Conservation (phyloP, 1,284 basidiomycete genomes). For the Cryptococcus sp. region DNA sequence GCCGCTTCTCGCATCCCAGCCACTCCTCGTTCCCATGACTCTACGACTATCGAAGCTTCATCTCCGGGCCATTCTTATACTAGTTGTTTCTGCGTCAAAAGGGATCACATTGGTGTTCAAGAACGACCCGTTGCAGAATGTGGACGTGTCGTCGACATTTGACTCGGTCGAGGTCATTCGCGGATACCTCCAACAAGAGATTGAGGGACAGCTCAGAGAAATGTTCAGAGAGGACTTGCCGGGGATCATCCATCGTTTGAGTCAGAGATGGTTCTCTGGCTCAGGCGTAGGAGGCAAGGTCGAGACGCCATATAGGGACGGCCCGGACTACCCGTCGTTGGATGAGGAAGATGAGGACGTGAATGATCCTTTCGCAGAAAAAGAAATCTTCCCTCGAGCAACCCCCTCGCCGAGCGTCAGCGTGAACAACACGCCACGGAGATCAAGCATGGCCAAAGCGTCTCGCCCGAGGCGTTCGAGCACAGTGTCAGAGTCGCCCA, state of each 20-base stretch:
- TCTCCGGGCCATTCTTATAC: slow-evolving; percentile 92
- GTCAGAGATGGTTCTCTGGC: slow-evolving; percentile 77
- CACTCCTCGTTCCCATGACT: slow-evolving; percentile 95
- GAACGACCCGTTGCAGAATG: slow-evolving; percentile 96
- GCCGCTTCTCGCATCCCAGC: slow-evolving; percentile 86
- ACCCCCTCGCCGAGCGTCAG: slow-evolving; percentile 37
- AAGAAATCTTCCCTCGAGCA: slow-evolving; percentile 45
- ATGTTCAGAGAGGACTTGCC: slow-evolving; percentile 98
- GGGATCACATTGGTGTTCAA: slow-evolving; percentile 99
- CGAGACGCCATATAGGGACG: slow-evolving; percentile 49
- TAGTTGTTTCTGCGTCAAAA: slow-evolving; percentile 94
- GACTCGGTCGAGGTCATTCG: slow-evolving; percentile 98
- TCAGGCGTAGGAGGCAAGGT: slow-evolving; percentile 48
- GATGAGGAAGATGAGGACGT: slow-evolving; percentile 57
- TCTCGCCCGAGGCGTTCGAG: slow-evolving; percentile 21
- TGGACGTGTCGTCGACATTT: slow-evolving; percentile 96
- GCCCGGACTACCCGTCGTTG: slow-evolving; percentile 15
- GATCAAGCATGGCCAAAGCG: slow-evolving; percentile 13
- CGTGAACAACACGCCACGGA: slow-evolving; percentile 26
- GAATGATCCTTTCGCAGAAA: slow-evolving; percentile 31
- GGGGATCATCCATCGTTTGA: slow-evolving; percentile 92
- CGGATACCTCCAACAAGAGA: slow-evolving; percentile 93
- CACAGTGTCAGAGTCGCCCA: slow-evolving; percentile 47
- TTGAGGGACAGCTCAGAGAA: slow-evolving; percentile 93
- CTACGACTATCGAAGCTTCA: slow-evolving; percentile 93